phyloP scores from a whole-genome alignment of 441 rosid genomes.

The Macaranga tanarius region DNA sequence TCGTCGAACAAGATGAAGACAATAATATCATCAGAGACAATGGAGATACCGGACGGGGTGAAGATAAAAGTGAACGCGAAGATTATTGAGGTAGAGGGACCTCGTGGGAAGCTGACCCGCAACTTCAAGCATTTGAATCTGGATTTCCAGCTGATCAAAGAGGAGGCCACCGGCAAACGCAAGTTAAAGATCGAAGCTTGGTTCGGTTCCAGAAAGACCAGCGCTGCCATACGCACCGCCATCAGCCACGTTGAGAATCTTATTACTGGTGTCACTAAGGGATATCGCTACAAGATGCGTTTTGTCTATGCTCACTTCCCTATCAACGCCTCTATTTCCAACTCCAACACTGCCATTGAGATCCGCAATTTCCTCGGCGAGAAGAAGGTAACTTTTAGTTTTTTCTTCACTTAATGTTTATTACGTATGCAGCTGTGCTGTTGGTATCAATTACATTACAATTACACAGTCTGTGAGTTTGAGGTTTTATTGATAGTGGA shows the following conservation, averaged over 20 bases:
- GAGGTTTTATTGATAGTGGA: too few relatives aligned
- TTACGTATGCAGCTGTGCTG: too few relatives aligned
- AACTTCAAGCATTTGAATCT: too few relatives aligned
- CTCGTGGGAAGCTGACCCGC: too few relatives aligned
- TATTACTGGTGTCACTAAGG: neutral
- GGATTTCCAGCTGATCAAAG: neutral
- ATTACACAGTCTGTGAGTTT: too few relatives aligned
- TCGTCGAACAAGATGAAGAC: too few relatives aligned
- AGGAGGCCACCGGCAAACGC: neutral
- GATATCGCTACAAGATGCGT: conserved; percentile 4
- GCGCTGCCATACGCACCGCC: conserved; percentile 1
- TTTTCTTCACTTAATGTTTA: neutral
- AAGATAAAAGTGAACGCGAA: too few relatives aligned
- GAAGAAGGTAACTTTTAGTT: neutral
- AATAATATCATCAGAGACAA: too few relatives aligned
- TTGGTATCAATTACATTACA: too few relatives aligned
- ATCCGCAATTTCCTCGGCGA: neutral
- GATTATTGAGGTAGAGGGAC: too few relatives aligned
- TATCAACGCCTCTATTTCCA: neutral
- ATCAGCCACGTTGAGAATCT: neutral
- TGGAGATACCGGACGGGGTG: too few relatives aligned
- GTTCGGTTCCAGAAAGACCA: neutral
- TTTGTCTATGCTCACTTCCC: conserved; percentile 6
- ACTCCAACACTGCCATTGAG: neutral
- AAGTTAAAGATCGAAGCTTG: neutral